These are phyloP conservation scores for Sclerotinia trifoliorum DNA, from an alignment of 2,329 filamentous ascomycete species.

Conservation along the genomic window DNA sequence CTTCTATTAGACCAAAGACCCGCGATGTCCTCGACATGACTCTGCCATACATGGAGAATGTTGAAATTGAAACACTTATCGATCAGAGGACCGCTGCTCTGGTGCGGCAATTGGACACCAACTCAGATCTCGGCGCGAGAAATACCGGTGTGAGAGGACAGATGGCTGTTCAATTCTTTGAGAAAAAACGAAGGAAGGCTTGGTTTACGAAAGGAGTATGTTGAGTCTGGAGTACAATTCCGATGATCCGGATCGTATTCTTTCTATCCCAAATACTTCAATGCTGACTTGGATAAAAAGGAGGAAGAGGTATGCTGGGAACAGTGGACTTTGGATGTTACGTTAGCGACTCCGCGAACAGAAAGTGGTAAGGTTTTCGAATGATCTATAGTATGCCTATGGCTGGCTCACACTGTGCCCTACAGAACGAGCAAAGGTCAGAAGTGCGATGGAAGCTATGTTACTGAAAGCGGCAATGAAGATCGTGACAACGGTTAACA, in stretches of 20 bases:
- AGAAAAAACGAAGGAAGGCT: constrained; percentile 84
- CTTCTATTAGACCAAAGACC: constrained; percentile 75
- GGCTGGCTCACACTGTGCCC: constrained; percentile 19
- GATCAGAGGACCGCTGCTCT: constrained; percentile 80
- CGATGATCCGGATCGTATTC: constrained; percentile 17
- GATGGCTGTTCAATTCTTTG: constrained; percentile 88
- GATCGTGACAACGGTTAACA: constrained; percentile 82
- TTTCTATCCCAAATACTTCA: neutral
- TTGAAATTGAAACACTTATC: constrained; percentile 89
- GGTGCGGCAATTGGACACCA: constrained; percentile 70
- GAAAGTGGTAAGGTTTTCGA: constrained; percentile 67
- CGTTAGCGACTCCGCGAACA: constrained; percentile 84
- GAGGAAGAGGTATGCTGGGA: constrained; percentile 69
- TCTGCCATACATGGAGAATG: constrained; percentile 84
- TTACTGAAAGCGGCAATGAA: constrained; percentile 85
- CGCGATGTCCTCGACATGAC: constrained; percentile 89
- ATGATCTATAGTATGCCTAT: neutral
- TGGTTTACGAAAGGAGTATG: constrained; percentile 74
- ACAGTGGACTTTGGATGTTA: constrained; percentile 89
- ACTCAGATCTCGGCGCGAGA: constrained; percentile 46
- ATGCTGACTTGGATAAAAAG: constrained; percentile 16
- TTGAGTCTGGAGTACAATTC: constrained; percentile 8
- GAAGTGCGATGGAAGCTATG: constrained; percentile 86
- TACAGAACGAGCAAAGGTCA: constrained; percentile 80
- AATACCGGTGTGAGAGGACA: constrained; percentile 67